These are phyloP conservation scores for Eutypa lata DNA, from an alignment of 2,329 filamentous ascomycete species.

Conservation along the genomic window DNA sequence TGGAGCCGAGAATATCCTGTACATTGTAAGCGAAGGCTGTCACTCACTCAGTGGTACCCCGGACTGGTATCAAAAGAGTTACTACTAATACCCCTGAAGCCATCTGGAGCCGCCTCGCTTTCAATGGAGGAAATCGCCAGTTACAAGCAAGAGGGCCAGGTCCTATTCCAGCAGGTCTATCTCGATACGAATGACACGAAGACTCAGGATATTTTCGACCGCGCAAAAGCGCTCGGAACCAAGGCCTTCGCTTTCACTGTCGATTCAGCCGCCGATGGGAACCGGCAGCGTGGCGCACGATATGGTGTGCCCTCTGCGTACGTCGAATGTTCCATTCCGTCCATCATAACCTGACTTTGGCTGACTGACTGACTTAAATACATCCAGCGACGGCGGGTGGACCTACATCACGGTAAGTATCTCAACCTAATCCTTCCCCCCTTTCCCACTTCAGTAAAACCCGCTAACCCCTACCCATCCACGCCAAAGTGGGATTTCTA, in stretches of 20 bases:
- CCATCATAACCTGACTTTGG: neutral
- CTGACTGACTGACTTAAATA: conserved; percentile 2
- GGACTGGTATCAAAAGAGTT: no score
- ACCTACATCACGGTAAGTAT: neutral
- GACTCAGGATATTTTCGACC: conserved; percentile 15
- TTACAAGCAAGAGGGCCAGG: conserved; percentile 18
- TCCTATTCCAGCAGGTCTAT: conserved; percentile 25
- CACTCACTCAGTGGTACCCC: neutral
- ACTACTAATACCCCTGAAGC: conserved; percentile 5
- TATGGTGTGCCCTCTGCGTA: conserved; percentile 19
- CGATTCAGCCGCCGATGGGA: conserved; percentile 21
- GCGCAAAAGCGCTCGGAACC: conserved; percentile 12
- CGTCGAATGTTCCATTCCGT: neutral
- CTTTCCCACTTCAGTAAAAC: neutral
- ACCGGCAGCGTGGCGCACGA: conserved; percentile 21
- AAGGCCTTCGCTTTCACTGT: conserved; percentile 25
- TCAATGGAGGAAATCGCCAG: conserved; percentile 21
- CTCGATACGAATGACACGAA: conserved; percentile 20
- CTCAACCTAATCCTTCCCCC: neutral
- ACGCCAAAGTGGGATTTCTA: conserved; percentile 5
- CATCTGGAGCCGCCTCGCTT: conserved; percentile 16
- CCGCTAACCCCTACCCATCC: neutral
- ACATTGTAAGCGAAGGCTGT: conserved; percentile 26
- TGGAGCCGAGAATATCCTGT: conserved; percentile 36
- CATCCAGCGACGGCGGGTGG: neutral